Evolutionary conservation across 1,284 basidiomycete genomes (phyloP).

Genomic region (Tausonia pullulans): DNA sequence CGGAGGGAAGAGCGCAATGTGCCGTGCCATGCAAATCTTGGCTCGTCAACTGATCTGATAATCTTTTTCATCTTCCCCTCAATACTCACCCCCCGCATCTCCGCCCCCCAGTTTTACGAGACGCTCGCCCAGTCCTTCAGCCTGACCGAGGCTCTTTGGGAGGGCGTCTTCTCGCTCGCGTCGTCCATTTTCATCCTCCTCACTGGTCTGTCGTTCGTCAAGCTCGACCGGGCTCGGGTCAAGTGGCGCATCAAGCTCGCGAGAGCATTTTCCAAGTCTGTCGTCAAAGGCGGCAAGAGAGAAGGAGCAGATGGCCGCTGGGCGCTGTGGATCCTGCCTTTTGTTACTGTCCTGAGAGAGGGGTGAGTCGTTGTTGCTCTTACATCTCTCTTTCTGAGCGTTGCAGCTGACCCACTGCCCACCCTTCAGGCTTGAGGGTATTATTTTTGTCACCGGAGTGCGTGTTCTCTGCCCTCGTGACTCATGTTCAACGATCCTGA

Average conservation of each 20-base stretch:
- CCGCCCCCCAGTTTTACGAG: slow-evolving; percentile 29
- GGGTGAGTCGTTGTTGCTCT: slow-evolving; percentile 34
- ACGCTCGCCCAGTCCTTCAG: slow-evolving; percentile 43
- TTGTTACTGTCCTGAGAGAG: slow-evolving; percentile 83
- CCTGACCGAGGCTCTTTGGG: slow-evolving; percentile 34
- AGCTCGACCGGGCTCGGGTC: slow-evolving; percentile 52
- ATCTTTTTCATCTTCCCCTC: background rate
- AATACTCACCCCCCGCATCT: background rate
- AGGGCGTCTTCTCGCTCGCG: slow-evolving; percentile 68
- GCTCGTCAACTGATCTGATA: background rate
- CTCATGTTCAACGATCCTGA: too few relatives aligned
- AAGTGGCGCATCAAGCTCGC: slow-evolving; percentile 84
- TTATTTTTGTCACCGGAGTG: slow-evolving; percentile 82
- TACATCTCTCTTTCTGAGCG: too few relatives aligned
- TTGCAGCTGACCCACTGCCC: too few relatives aligned
- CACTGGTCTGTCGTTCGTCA: slow-evolving; percentile 64
- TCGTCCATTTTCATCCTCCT: slow-evolving; percentile 70
- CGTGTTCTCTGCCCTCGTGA: slow-evolving; percentile 20
- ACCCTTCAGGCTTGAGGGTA: slow-evolving; percentile 53
- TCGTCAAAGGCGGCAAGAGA: slow-evolving; percentile 34
- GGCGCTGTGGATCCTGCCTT: slow-evolving; percentile 72
- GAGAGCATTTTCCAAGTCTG: slow-evolving; percentile 46
- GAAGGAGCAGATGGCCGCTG: slow-evolving; percentile 49
- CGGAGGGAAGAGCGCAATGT: too few relatives aligned
- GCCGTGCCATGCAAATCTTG: background rate